Conservation (phyloP, 306 rosid species). For the Dryas alaskensis region DNA sequence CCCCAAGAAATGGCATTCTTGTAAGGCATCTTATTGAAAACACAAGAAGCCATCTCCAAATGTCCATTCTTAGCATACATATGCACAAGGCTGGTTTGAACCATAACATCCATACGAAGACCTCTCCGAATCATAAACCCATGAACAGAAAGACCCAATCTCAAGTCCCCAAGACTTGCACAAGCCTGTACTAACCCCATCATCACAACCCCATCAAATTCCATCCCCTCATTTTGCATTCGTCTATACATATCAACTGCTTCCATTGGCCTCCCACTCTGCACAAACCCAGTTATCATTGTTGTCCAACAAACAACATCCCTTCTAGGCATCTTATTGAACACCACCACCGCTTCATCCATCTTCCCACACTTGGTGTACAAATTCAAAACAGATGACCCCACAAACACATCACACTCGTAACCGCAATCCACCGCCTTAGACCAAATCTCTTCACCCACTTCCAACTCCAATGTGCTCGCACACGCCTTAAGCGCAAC, state of each 20-base stretch:
- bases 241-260: slow-evolving; percentile 36
- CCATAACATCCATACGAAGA: slow-evolving; percentile 31
- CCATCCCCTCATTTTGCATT: slow-evolving; percentile 39
- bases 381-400: slow-evolving; percentile 41
- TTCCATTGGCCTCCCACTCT: slow-evolving; percentile 37
- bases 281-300: slow-evolving; percentile 40
- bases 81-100: slow-evolving; percentile 47
- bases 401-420: slow-evolving; percentile 40
- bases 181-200: slow-evolving; percentile 50
- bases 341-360: slow-evolving; percentile 31
- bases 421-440: slow-evolving; percentile 35
- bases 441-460: slow-evolving; percentile 47
- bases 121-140: slow-evolving; percentile 37
- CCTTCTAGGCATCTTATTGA: slow-evolving; percentile 34
- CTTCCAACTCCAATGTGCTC: slow-evolving; percentile 28
- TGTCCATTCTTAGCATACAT: slow-evolving; percentile 39
- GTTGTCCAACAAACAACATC: slow-evolving; percentile 54
- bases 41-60: slow-evolving; percentile 31
- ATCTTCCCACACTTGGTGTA: slow-evolving; percentile 40
- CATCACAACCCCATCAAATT: slow-evolving; percentile 39
- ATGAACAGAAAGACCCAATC: slow-evolving; percentile 34
- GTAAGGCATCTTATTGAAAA: slow-evolving; percentile 35
- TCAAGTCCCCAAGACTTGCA: slow-evolving; percentile 33
- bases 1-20: slow-evolving; percentile 44
- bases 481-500: slow-evolving; percentile 43